These are phyloP conservation scores for Nemophila menziesii DNA, from an alignment of 257 asterid genomes.

Conservation along the genomic window DNA sequence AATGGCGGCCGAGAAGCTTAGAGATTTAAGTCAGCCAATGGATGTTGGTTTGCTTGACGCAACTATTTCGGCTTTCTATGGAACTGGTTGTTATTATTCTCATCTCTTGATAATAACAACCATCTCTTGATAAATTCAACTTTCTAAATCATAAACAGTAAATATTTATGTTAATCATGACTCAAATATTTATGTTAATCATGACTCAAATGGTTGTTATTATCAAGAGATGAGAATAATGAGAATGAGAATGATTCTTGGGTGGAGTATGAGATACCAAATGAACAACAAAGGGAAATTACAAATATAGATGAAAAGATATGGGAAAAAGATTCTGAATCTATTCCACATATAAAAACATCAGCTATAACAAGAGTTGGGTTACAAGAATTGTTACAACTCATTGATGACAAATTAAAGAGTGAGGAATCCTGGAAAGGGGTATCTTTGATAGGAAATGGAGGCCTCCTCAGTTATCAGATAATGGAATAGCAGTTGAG, in stretches of 20 bases:
- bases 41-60: too few species aligned
- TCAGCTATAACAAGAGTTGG: slow-evolving; percentile 84
- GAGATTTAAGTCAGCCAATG: too few species aligned
- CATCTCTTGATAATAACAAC: too few species aligned
- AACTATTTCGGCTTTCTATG: too few species aligned
- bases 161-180: too few species aligned
- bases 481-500: slow-evolving; percentile 28
- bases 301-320: slow-evolving; percentile 11
- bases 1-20: too few species aligned
- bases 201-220: slow-evolving; percentile 35
- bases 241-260: slow-evolving; percentile 33
- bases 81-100: too few species aligned
- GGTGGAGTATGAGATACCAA: slow-evolving; percentile 18
- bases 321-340: slow-evolving; percentile 14
- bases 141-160: too few species aligned
- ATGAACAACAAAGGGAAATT: slow-evolving; percentile 18
- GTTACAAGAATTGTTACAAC: slow-evolving; percentile 62
- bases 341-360: slow-evolving; percentile 38
- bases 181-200: too few species aligned
- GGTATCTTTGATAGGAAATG: slow-evolving; percentile 58
- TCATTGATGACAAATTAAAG: slow-evolving; percentile 53
- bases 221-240: slow-evolving; percentile 35
- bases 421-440: slow-evolving; percentile 23
- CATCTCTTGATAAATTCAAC: too few species aligned
- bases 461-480: slow-evolving; percentile 72